phyloP scores from a whole-genome alignment of 306 rosid genomes.

The Quercus alba region DNA sequence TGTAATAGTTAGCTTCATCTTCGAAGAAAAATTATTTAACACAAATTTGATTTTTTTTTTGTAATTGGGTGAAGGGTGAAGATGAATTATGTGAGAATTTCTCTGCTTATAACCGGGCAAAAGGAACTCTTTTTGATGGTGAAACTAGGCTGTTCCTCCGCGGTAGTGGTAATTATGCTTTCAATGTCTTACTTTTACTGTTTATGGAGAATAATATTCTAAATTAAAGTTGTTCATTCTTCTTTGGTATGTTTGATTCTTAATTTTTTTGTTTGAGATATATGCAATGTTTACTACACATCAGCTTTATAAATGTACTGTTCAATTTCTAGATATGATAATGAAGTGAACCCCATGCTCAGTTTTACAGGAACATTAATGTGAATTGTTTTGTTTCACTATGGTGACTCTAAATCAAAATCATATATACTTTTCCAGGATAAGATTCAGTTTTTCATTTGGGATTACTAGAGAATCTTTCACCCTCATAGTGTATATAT shows the following conservation, averaged over 20 bases:
- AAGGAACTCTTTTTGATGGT: slow-evolving; percentile 95
- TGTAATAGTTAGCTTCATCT: background rate
- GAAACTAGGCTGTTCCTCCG: slow-evolving; percentile 90
- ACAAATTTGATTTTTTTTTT: slow-evolving; percentile 6
- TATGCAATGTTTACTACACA: background rate
- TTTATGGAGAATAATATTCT: background rate
- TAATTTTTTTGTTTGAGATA: background rate
- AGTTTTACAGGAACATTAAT: background rate
- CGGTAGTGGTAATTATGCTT: slow-evolving; percentile 47
- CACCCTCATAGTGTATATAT: too few relatives aligned
- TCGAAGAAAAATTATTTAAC: background rate
- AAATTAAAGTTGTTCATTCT: background rate
- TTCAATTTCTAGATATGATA: background rate
- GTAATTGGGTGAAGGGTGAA: slow-evolving; percentile 63
- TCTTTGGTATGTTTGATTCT: background rate
- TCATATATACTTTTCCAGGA: background rate
- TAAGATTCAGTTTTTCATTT: background rate
- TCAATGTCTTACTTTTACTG: background rate
- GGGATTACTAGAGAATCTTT: too few relatives aligned
- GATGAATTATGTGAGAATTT: slow-evolving; percentile 89
- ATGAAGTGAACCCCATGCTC: background rate
- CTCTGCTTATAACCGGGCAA: slow-evolving; percentile 89
- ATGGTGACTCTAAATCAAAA: background rate
- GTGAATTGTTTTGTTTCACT: background rate
- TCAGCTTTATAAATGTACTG: background rate